A percentile compares a stretch with the other conserved stretches of the same genome.
phyloP scores from a whole-genome alignment of 345 rosid genomes.

The Rhodomyrtus tomentosa region DNA sequence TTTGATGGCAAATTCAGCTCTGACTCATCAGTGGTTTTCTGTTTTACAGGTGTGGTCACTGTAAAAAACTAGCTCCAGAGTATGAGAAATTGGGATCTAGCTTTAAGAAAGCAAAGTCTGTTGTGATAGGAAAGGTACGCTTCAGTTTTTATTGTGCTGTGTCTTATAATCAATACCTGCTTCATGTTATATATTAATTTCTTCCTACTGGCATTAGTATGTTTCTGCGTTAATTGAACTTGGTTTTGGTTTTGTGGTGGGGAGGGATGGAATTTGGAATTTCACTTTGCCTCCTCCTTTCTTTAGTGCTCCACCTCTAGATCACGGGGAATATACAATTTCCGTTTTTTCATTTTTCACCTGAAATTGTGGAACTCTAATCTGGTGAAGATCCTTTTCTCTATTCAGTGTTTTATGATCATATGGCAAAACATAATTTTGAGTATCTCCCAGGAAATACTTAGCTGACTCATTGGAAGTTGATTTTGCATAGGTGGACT shows the following conservation, averaged over 20 bases:
- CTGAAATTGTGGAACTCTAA: not conserved
- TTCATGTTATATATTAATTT: not conserved
- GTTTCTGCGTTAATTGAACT: not conserved
- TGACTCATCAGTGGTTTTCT: not conserved
- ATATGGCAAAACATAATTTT: not conserved
- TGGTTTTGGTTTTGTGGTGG: not conserved
- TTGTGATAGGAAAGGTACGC: constrained; percentile 86
- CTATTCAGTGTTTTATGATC: not conserved
- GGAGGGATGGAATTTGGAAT: not conserved
- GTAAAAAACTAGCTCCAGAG: constrained; percentile 98
- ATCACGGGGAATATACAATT: not conserved
- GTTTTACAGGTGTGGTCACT: constrained; percentile 86
- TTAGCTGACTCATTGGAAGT: not conserved
- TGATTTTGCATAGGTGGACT: constrained; percentile 58
- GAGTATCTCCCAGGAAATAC: not conserved
- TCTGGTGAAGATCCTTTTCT: not conserved
- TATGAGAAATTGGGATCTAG: constrained; percentile 86
- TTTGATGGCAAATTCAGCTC: not conserved
- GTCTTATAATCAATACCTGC: not conserved
- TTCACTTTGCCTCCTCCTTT: not conserved
- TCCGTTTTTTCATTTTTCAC: not conserved
- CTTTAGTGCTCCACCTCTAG: not conserved
- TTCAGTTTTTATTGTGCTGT: not conserved
- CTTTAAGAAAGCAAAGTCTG: constrained; percentile 79
- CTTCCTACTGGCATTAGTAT: not conserved